Conservation (phyloP, 805 yeast genomes). For the Priceomyces fermenticarens region DNA sequence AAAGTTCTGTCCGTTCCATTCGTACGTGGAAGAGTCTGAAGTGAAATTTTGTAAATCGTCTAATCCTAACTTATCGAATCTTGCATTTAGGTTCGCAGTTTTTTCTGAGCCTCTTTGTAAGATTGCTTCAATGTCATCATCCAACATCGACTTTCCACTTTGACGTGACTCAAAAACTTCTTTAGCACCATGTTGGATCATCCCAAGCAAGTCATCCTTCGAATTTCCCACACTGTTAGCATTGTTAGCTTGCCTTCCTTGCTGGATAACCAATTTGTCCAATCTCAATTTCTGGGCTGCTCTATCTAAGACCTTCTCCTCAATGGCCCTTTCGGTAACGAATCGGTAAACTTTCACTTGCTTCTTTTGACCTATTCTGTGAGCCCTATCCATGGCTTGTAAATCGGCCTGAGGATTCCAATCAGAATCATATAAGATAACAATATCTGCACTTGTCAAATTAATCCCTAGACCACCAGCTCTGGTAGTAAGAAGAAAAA, state of each 20-base stretch:
- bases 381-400: constrained; percentile 98
- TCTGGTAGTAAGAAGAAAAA: constrained; percentile 85
- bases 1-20: constrained; percentile 92
- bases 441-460: constrained; percentile 88
- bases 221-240: constrained; percentile 47
- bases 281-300: constrained; percentile 92
- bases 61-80: constrained; percentile 80
- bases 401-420: constrained; percentile 99
- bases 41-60: constrained; percentile 93
- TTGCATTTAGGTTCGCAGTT: constrained; percentile 74
- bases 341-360: constrained; percentile 91
- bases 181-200: constrained; percentile 97
- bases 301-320: constrained; percentile 91
- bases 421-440: constrained; percentile 84
- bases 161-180: constrained; percentile 64
- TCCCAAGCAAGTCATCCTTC: constrained; percentile 83
- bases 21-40: constrained; percentile 85
- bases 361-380: constrained; percentile 94
- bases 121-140: constrained; percentile 81
- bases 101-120: constrained; percentile 77
- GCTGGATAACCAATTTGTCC: constrained; percentile 95
- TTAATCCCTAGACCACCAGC: constrained; percentile 98
- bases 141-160: constrained; percentile 29
- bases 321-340: constrained; percentile 94
- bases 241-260: constrained; percentile 60